Evolutionary conservation across 1,284 basidiomycete genomes (phyloP).

Genomic region (Cryptococcus floricola): DNA sequence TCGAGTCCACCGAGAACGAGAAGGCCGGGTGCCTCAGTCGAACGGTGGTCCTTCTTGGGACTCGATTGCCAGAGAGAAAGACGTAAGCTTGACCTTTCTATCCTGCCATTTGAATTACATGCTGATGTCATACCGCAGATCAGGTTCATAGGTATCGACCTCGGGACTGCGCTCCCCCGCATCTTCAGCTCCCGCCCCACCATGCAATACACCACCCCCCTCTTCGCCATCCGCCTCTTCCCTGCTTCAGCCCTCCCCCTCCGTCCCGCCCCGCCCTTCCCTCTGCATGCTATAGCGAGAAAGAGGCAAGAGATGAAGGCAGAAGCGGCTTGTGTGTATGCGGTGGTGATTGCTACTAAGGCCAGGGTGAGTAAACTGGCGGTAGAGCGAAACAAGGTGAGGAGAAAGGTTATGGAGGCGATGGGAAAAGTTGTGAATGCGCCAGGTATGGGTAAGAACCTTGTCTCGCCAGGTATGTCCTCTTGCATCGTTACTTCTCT

Average conservation of each 20-base stretch:
- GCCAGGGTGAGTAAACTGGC: slow-evolving; percentile 16
- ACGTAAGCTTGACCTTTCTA: too few species aligned
- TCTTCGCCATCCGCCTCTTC: slow-evolving; percentile 12
- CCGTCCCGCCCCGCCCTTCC: slow-evolving; percentile 12
- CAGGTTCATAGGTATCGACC: slow-evolving; percentile 10
- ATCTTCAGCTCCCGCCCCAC: slow-evolving; percentile 7
- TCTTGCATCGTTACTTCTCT: neutral
- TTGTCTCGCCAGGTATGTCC: slow-evolving; percentile 1
- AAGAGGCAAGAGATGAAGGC: neutral
- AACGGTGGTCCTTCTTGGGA: too few species aligned
- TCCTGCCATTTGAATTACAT: too few species aligned
- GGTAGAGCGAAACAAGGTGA: slow-evolving; percentile 17
- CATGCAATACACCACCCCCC: neutral
- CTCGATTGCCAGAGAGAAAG: too few species aligned
- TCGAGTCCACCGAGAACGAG: too few species aligned
- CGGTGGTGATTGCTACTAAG: slow-evolving; percentile 9
- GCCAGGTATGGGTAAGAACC: neutral
- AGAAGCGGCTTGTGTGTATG: slow-evolving; percentile 6
- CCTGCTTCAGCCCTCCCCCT: slow-evolving; percentile 5
- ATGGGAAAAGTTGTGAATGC: slow-evolving; percentile 12
- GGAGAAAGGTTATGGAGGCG: slow-evolving; percentile 15
- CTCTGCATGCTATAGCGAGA: neutral
- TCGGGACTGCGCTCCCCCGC: slow-evolving; percentile 6
- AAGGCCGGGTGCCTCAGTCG: too few species aligned
- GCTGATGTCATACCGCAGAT: neutral